Percentiles rank a stretch among this genome's conserved stretches.
These are phyloP conservation scores for Tetratostichococcus sp. DNA, from an alignment of 139 green algal genomes.

Conservation along the genomic window DNA sequence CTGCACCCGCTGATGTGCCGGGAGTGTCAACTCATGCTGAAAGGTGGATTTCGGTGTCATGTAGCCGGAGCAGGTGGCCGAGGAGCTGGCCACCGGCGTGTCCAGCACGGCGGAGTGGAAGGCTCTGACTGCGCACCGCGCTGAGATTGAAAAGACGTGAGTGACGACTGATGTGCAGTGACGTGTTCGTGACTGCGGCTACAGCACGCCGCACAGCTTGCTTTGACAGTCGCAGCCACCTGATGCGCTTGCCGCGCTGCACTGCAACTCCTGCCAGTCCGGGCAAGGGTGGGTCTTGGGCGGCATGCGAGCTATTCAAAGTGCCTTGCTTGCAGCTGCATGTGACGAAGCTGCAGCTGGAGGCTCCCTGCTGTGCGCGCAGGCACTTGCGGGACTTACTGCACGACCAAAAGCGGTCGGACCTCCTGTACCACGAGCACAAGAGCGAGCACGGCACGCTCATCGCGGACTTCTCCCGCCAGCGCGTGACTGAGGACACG, in stretches of 20 bases:
- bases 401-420: constrained; percentile 65
- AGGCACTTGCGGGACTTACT: constrained; percentile 88
- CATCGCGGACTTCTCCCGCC: constrained; percentile 86
- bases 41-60: neutral
- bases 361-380: constrained; percentile 1
- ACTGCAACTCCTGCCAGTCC: too few species aligned
- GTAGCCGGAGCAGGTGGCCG: neutral
- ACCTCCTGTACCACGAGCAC: constrained; percentile 75
- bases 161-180: constrained; percentile 13
- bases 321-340: too few species aligned
- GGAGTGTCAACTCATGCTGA: neutral
- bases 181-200: too few species aligned
- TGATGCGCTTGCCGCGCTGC: too few species aligned
- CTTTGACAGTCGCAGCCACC: neutral
- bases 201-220: neutral
- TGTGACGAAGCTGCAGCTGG: too few species aligned
- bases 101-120: constrained; percentile 66
- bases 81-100: constrained; percentile 18
- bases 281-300: too few species aligned
- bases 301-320: too few species aligned
- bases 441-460: constrained; percentile 84
- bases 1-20: too few species aligned
- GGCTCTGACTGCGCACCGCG: constrained; percentile 69
- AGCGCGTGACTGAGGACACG: constrained; percentile 85
- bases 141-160: constrained; percentile 80